Base-by-base conservation (phyloP, 768 basidiomycete species). In the Tulasnella sp. region DNA sequence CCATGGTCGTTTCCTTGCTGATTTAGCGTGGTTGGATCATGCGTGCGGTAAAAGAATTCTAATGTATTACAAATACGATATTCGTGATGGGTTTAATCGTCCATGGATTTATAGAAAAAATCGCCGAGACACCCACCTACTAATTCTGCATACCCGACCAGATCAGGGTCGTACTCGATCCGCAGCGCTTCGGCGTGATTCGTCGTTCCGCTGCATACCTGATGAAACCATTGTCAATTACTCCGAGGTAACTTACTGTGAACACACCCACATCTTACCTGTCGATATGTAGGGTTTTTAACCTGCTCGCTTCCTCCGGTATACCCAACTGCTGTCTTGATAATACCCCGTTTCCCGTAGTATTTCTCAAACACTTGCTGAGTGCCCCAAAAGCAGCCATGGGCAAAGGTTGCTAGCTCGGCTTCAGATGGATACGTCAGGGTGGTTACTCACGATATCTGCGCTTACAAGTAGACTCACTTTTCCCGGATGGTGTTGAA, bases 11-110 rank as follows among this genome's bases (percentile, higher is more conserved):
- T 70, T 25, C 90, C 90, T 63, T 93, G 90, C 12, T 72, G 67
- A 64, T 93, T 80, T 49, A 72, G 60, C 0, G 86, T 85, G 35
- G 90, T 93, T 2, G 92, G 88, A 58, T 95, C 91, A 60, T 96
- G 92, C 0, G 86, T 88, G 40, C 93, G 76, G 65, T 90, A 93
- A 67, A 93, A 93, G 70, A 91, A 92, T 65, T 93, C 89, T 81
- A 63, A 43, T 10, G 22, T 42, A 42, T 42, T 13, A 10, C 16
- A 35, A 35, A 35, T 12, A 35, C 34, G 34, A 16, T 12, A 35
- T 35, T 35, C 12, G 16, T 35, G 34, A 12, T n/a, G n/a, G n/a
- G n/a, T n/a, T 45, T 22, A 28, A 15, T 31, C 20, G 20, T 13
- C 10, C 9, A 42, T 35, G 34, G 16, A 22, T 42, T 10, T 22